Percentiles rank a stretch among this genome's conserved stretches.
Conservation (phyloP, 1,139 yeast genomes). For the Meyerozyma elateridarum region DNA sequence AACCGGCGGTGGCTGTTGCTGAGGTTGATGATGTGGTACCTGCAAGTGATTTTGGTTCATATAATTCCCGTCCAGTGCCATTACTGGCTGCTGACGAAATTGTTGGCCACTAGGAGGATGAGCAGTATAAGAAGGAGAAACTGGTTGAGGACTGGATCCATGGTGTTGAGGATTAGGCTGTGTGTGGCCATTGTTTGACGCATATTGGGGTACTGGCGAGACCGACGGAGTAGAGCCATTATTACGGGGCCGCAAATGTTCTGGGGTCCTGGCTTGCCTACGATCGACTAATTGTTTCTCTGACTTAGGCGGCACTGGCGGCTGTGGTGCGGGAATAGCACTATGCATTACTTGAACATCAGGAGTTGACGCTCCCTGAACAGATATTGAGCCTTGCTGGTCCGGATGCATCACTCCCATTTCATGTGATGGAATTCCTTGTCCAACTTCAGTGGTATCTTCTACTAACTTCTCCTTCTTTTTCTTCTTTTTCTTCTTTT, state of each 20-base stretch:
- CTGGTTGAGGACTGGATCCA: background rate
- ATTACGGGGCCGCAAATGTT: too few relatives aligned
- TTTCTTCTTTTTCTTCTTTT: slow-evolving; percentile 12
- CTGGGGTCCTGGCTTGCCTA: too few relatives aligned
- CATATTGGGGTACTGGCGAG: background rate
- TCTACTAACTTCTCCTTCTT: slow-evolving; percentile 9
- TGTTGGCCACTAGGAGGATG: too few relatives aligned
- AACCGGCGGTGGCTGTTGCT: too few relatives aligned
- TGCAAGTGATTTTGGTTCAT: slow-evolving; percentile 14
- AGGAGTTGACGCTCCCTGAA: slow-evolving; percentile 9
- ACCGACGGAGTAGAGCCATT: background rate
- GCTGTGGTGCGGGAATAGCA: too few relatives aligned
- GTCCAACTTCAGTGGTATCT: slow-evolving; percentile 8
- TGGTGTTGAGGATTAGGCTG: slow-evolving; percentile 3
- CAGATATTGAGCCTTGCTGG: slow-evolving; percentile 13
- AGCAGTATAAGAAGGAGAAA: too few relatives aligned
- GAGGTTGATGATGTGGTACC: slow-evolving; percentile 16
- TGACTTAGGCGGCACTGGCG: slow-evolving; percentile 8
- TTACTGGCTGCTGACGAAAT: too few relatives aligned
- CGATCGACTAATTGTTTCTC: slow-evolving; percentile 3
- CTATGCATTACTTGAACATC: too few relatives aligned
- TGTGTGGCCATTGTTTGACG: background rate
- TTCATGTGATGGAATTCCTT: slow-evolving; percentile 7
- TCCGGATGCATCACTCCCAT: slow-evolving; percentile 11
- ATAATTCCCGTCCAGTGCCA: too few relatives aligned